phyloP scores from a whole-genome alignment of 106 monocot genomes.

The Dactylorhiza incarnata region DNA sequence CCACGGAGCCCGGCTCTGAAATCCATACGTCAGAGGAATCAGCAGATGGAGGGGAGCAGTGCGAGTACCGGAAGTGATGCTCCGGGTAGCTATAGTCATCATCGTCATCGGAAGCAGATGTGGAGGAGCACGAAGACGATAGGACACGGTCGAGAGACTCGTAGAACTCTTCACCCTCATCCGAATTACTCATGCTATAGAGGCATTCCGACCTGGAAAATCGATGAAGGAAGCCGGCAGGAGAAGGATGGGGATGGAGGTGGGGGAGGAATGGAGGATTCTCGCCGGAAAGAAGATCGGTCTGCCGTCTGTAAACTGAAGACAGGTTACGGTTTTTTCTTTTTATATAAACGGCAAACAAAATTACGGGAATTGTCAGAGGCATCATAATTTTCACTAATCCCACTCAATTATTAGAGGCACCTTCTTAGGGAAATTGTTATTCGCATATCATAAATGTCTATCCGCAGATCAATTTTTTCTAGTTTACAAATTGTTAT shows the following conservation, averaged over 20 bases:
- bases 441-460: too few species aligned
- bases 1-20: slow-evolving; percentile 38
- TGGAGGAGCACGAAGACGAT: slow-evolving; percentile 85
- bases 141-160: slow-evolving; percentile 81
- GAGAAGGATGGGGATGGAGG: neutral
- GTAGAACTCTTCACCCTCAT: slow-evolving; percentile 42
- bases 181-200: slow-evolving; percentile 19
- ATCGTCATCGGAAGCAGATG: slow-evolving; percentile 58
- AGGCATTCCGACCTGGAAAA: neutral
- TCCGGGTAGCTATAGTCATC: slow-evolving; percentile 1
- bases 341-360: neutral
- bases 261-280: neutral
- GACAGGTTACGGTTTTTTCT: neutral
- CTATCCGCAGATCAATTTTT: too few species aligned
- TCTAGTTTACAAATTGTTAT: too few species aligned
- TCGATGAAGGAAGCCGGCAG: neutral
- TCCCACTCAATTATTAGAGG: too few species aligned
- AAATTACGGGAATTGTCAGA: too few species aligned
- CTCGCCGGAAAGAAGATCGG: neutral
- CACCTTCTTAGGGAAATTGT: too few species aligned
- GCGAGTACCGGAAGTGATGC: slow-evolving; percentile 9
- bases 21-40: slow-evolving; percentile 43
- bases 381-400: too few species aligned
- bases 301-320: neutral
- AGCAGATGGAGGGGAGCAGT: slow-evolving; percentile 14